Percentiles rank a stretch among this genome's conserved stretches.
These are phyloP conservation scores for Echinochloa phyllopogon DNA, from an alignment of 176 grass and related monocot genomes.

Conservation along the genomic window DNA sequence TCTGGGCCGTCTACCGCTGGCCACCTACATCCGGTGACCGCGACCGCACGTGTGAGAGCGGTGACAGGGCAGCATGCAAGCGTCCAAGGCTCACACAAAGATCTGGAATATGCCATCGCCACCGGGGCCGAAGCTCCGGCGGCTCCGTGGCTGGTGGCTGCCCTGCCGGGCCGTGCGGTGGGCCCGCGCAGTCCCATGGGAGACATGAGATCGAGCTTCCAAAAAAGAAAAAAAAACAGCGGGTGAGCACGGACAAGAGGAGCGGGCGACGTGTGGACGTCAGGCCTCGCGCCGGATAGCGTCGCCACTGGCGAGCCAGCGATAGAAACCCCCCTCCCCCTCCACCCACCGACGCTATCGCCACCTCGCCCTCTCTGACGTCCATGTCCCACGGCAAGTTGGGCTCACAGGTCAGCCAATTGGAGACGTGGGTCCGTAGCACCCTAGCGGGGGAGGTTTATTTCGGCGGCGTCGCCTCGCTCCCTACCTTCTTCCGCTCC, in stretches of 20 bases:
- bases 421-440: too few relatives aligned
- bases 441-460: too few relatives aligned
- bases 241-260: neutral
- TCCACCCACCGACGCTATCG: accelerated
- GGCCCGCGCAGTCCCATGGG: constrained; percentile 9
- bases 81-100: constrained; percentile 22
- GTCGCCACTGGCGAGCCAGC: constrained; percentile 11
- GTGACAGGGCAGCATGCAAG: neutral
- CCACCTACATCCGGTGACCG: too few relatives aligned
- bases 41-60: neutral
- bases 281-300: constrained; percentile 53
- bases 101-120: constrained; percentile 35
- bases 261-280: constrained; percentile 50
- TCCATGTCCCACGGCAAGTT: accelerated
- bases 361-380: neutral
- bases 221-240: constrained; percentile 12
- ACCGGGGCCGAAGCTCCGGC: neutral
- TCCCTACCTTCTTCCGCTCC: neutral
- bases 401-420: neutral
- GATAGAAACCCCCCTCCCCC: neutral
- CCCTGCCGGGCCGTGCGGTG: neutral
- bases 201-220: constrained; percentile 25
- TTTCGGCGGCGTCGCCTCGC: neutral
- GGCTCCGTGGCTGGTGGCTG: constrained; percentile 21
- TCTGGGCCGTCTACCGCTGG: too few relatives aligned